Conservation (phyloP, 805 yeast genomes). For the Yamadazyma sp. region DNA sequence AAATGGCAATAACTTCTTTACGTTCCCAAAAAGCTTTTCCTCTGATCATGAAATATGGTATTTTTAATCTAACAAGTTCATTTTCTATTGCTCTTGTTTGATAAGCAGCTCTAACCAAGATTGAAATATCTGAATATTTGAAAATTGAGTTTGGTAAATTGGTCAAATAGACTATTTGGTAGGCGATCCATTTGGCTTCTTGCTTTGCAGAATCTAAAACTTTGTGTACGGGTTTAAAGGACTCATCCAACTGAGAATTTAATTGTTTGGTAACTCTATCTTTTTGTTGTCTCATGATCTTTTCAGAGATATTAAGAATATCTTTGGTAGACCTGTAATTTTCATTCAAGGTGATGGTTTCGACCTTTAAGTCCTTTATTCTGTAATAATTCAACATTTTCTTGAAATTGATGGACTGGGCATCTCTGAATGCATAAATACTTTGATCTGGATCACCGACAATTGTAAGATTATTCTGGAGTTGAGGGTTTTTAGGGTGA, state of each 20-base stretch:
- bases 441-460: slow-evolving; percentile 98
- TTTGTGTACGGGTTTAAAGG: slow-evolving; percentile 47
- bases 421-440: slow-evolving; percentile 85
- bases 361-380: slow-evolving; percentile 17
- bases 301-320: slow-evolving; percentile 63
- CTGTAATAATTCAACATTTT: slow-evolving; percentile 46
- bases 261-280: slow-evolving; percentile 44
- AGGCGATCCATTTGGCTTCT: slow-evolving; percentile 60
- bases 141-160: slow-evolving; percentile 43
- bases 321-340: slow-evolving; percentile 79
- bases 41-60: slow-evolving; percentile 67
- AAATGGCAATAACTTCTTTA: slow-evolving; percentile 58
- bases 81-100: slow-evolving; percentile 64
- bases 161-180: slow-evolving; percentile 50
- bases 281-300: slow-evolving; percentile 58
- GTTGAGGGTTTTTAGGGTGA: slow-evolving; percentile 23
- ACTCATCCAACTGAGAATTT: slow-evolving; percentile 40
- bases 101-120: slow-evolving; percentile 64
- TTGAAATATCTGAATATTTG: slow-evolving; percentile 60
- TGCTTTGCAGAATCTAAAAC: slow-evolving; percentile 36
- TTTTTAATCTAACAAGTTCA: slow-evolving; percentile 48
- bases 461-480: slow-evolving; percentile 63
- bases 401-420: slow-evolving; percentile 64
- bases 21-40: slow-evolving; percentile 82
- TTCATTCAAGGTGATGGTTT: slow-evolving; percentile 47